Evolutionary conservation across 2,329 filamentous ascomycete genomes (phyloP), one percentile per base, ranked within the genome.

Genomic region (Phoma sp.): DNA sequence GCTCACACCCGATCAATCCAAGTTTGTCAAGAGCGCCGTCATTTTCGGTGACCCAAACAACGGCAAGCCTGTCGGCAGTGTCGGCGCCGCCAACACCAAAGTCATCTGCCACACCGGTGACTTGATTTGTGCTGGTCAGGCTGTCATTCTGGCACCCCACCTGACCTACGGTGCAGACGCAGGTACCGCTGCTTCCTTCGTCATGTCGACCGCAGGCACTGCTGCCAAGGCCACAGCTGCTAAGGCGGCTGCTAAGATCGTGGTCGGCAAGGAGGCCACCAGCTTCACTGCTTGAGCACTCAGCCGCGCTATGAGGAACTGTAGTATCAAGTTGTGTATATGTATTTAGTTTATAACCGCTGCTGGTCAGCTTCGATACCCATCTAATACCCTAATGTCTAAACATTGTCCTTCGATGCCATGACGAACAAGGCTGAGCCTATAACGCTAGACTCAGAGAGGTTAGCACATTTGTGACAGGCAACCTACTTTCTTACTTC

Each of bases 31-130:
- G 35, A 64, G 61, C 9, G 68, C 68, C 1, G 68, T 74, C 32
- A 73, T 75, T 41, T 75, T 76, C 37, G 74, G 74, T 13, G 74
- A 76, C 55, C 73, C 73, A 52, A 59, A 74, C 47, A 69, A 74
- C 25, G 70, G 70, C 6, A 43, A 73, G 23, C 33, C 73, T 4
- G 67, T 75, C 11, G 69, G 67, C n/a, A 63, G 62, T 11, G 61
- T 75, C 18, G 45, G 67, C n/a, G 60, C 65, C 32, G 62, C 63
- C 14, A 69, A 70, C 32, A 70, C 69, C 6, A 67, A 69, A 38
- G 62, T 72, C 36, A 66, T 75, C 22, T 76, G 73, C 43, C 70
- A 74, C 25, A 58, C 53, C 3, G 68, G 68, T 10, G 74, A 75
- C 49, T 53, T 68, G 37, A 75, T 75, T 35, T 76, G 73, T 44